These are phyloP conservation scores for Penicillium hesseltinei DNA, from an alignment of 2,329 filamentous ascomycete genomes.

Conservation along the genomic window DNA sequence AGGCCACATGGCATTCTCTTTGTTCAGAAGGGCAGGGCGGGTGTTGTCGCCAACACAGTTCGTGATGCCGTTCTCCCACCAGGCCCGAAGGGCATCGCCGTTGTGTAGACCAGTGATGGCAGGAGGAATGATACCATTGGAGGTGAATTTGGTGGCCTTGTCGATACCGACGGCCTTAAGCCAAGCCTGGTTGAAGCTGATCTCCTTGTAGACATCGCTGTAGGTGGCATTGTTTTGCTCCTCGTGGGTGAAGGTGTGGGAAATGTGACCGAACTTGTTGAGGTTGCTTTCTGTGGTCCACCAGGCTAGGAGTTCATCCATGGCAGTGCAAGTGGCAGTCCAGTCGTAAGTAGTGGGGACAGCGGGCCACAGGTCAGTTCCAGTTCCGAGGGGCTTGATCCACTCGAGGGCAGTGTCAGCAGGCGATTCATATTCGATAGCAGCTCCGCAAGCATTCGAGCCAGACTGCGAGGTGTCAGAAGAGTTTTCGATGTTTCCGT, in stretches of 20 bases:
- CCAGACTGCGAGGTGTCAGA: constrained; percentile 22
- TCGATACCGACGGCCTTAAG: constrained; percentile 54
- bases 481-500: constrained; percentile 49
- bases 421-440: constrained; percentile 49
- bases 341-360: constrained; percentile 49
- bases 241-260: constrained; percentile 62
- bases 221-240: constrained; percentile 62
- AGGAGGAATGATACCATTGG: constrained; percentile 59
- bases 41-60: constrained; percentile 66
- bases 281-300: constrained; percentile 52
- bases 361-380: constrained; percentile 50
- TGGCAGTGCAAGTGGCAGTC: constrained; percentile 49
- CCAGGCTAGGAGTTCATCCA: constrained; percentile 55
- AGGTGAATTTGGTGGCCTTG: constrained; percentile 49
- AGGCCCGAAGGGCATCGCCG: constrained; percentile 60
- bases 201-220: constrained; percentile 56
- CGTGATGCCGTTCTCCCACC: constrained; percentile 58
- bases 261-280: constrained; percentile 58
- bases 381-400: constrained; percentile 52
- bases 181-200: constrained; percentile 61
- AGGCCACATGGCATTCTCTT: constrained; percentile 55
- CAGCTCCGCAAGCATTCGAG: constrained; percentile 31
- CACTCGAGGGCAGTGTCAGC: constrained; percentile 51
- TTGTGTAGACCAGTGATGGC: constrained; percentile 65
- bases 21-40: constrained; percentile 54